These are phyloP conservation scores for Colletotrichum chlorophyti DNA, from an alignment of 2,329 filamentous ascomycete genomes.

Conservation along the genomic window DNA sequence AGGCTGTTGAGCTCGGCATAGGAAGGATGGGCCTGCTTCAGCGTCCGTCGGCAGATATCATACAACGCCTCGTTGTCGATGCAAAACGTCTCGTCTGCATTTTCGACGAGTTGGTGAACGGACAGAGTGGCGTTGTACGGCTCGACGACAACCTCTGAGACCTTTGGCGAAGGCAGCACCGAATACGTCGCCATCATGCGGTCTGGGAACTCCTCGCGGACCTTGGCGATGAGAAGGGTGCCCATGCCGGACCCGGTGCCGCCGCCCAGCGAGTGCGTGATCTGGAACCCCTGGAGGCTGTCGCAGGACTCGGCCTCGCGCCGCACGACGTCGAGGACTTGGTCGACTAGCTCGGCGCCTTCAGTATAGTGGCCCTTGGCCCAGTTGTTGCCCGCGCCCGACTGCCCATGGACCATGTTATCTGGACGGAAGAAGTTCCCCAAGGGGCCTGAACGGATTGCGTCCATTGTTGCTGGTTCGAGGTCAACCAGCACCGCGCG, in stretches of 20 bases:
- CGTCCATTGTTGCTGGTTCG: conserved; percentile 99
- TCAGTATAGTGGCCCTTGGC: conserved; percentile 99
- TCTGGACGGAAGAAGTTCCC: conserved; percentile 99
- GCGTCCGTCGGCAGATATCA: conserved; percentile 99
- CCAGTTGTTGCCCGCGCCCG: conserved; percentile 99
- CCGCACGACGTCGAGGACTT: conserved; percentile 97
- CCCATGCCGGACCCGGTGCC: conserved; percentile 99
- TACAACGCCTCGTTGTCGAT: conserved; percentile 99
- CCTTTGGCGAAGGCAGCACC: conserved; percentile 97
- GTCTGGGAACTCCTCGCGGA: conserved; percentile 99
- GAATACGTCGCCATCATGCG: conserved; percentile 99
- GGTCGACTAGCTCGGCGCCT: conserved; percentile 97
- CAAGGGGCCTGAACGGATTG: conserved; percentile 96
- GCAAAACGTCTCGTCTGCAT: conserved; percentile 99
- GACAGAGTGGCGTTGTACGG: conserved; percentile 99
- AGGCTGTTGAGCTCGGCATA: conserved; percentile 99
- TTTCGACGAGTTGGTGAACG: conserved; percentile 98
- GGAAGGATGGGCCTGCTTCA: conserved; percentile 97
- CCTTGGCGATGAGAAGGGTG: conserved; percentile 99
- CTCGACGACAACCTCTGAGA: conserved; percentile 99
- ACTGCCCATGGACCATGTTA: conserved; percentile 99
- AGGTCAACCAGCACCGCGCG: conserved; percentile 99
- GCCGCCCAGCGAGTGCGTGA: conserved; percentile 99
- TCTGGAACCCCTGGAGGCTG: conserved; percentile 99
- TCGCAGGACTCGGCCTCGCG: conserved; percentile 98